Percentiles rank a stretch among this genome's conserved stretches.
These are phyloP conservation scores for Phialophora verrucosa DNA, from an alignment of 2,329 filamentous ascomycete genomes.

Conservation along the genomic window DNA sequence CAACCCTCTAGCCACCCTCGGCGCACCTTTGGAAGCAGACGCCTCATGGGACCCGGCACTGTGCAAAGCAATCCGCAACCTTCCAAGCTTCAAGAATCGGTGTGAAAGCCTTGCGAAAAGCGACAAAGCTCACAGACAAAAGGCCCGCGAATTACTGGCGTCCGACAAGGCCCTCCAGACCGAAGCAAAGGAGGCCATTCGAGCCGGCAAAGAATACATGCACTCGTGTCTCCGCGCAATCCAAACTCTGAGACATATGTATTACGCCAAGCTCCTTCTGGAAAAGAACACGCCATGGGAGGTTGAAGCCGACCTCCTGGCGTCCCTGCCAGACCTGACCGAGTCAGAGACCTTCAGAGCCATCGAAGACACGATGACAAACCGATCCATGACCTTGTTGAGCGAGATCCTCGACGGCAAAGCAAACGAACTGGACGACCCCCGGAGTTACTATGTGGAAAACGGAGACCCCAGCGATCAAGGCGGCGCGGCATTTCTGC, in stretches of 20 bases:
- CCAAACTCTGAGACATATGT: conserved; percentile 19
- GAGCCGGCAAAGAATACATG: conserved; percentile 44
- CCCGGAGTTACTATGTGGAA: not conserved
- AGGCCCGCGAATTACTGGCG: conserved; percentile 55
- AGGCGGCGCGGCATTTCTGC: not conserved
- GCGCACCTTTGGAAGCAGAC: conserved; percentile 31
- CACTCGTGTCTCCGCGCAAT: conserved; percentile 20
- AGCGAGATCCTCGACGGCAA: conserved; percentile 1
- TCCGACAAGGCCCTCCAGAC: conserved; percentile 56
- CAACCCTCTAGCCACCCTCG: conserved; percentile 61
- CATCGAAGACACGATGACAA: conserved; percentile 11
- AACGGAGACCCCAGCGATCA: not conserved
- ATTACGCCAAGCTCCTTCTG: conserved; percentile 14
- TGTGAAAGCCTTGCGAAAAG: conserved; percentile 46
- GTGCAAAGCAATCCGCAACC: conserved; percentile 61
- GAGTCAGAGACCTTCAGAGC: conserved; percentile 21
- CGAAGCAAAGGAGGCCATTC: conserved; percentile 48
- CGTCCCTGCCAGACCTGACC: conserved; percentile 19
- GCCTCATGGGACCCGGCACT: conserved; percentile 45
- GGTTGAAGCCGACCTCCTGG: conserved; percentile 20
- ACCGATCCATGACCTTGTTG: not conserved
- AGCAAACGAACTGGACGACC: not conserved
- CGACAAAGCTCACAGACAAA: conserved; percentile 43
- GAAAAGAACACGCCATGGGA: conserved; percentile 14
- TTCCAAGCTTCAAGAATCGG: conserved; percentile 60